A percentile compares a stretch with the other conserved stretches of the same genome.
These are phyloP conservation scores for Cryptococcus jaspeensis DNA, from an alignment of 1,284 basidiomycete species.

Conservation along the genomic window DNA sequence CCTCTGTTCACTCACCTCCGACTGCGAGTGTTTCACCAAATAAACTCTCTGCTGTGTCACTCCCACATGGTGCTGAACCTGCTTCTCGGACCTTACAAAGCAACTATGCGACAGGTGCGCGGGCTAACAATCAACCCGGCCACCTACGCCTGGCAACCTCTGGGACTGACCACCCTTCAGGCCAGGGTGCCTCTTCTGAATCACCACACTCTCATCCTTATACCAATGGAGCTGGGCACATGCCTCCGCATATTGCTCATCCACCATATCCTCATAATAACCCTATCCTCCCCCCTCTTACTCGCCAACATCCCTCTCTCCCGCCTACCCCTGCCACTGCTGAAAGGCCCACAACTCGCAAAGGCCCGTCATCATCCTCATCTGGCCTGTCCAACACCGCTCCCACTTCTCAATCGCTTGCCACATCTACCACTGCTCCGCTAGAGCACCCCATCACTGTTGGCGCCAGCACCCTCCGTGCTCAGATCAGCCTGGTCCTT, in stretches of 20 bases:
- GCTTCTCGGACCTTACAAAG: too few relatives aligned
- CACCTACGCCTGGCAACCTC: too few relatives aligned
- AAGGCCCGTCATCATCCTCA: not conserved
- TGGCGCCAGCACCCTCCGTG: slow-evolving; percentile 32
- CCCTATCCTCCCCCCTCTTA: not conserved
- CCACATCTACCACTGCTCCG: slow-evolving; percentile 13
- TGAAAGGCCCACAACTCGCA: too few relatives aligned
- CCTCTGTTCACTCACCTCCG: not conserved
- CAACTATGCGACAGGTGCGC: too few relatives aligned
- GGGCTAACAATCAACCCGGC: too few relatives aligned
- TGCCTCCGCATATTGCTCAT: too few relatives aligned
- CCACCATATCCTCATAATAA: not conserved
- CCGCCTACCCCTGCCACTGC: slow-evolving; percentile 8
- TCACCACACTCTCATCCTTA: too few relatives aligned
- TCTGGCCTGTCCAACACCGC: not conserved
- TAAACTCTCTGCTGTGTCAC: not conserved
- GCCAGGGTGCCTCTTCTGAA: too few relatives aligned
- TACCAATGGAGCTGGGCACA: too few relatives aligned
- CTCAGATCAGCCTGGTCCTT: slow-evolving; percentile 34
- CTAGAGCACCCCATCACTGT: slow-evolving; percentile 34
- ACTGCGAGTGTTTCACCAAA: not conserved
- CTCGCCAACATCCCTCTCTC: slow-evolving; percentile 7
- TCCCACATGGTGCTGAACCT: not conserved
- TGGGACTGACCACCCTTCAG: too few relatives aligned
- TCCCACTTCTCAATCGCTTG: slow-evolving; percentile 1